Percentiles rank a stretch among this genome's conserved stretches.
These are phyloP conservation scores for Saksenaea vasiformis DNA, from an alignment of 371 early-diverging fungal genomes.

Conservation along the genomic window DNA sequence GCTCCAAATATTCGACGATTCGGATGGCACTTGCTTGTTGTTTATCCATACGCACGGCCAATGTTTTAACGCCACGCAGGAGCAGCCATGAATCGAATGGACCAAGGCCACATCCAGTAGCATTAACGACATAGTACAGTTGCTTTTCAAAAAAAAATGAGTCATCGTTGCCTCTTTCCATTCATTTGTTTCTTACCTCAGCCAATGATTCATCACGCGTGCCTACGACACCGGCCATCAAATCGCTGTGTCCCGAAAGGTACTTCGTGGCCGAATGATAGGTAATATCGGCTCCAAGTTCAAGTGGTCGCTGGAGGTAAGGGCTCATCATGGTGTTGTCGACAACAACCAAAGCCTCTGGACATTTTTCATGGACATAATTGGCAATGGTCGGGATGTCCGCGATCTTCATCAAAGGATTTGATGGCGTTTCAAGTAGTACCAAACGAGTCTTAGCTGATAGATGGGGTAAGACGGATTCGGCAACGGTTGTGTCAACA, in stretches of 20 bases:
- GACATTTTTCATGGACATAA: conserved; percentile 68
- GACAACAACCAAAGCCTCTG: conserved; percentile 82
- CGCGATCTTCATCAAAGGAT: conserved; percentile 84
- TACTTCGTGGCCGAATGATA: conserved; percentile 92
- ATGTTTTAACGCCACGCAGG: conserved; percentile 86
- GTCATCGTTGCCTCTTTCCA: background rate
- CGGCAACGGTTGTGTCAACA: conserved; percentile 77
- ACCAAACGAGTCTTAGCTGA: conserved; percentile 81
- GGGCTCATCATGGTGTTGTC: conserved; percentile 97
- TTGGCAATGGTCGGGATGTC: conserved; percentile 78
- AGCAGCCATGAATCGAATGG: conserved; percentile 90
- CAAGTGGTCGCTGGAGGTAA: conserved; percentile 83
- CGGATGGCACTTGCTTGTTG: conserved; percentile 75
- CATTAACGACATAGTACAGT: conserved; percentile 84
- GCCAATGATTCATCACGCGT: conserved; percentile 68
- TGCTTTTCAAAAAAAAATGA: conserved; percentile 24
- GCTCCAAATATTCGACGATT: conserved; percentile 82
- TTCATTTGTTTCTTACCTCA: conserved; percentile 49
- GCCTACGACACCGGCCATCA: conserved; percentile 90
- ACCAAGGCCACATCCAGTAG: conserved; percentile 87
- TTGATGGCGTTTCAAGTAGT: conserved; percentile 89
- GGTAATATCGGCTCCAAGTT: conserved; percentile 86
- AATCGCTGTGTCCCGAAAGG: conserved; percentile 91
- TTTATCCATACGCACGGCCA: conserved; percentile 86
- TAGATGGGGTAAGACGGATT: conserved; percentile 61